Conservation (phyloP, 2,329 filamentous ascomycete genomes). For the Alternaria ethzedia region DNA sequence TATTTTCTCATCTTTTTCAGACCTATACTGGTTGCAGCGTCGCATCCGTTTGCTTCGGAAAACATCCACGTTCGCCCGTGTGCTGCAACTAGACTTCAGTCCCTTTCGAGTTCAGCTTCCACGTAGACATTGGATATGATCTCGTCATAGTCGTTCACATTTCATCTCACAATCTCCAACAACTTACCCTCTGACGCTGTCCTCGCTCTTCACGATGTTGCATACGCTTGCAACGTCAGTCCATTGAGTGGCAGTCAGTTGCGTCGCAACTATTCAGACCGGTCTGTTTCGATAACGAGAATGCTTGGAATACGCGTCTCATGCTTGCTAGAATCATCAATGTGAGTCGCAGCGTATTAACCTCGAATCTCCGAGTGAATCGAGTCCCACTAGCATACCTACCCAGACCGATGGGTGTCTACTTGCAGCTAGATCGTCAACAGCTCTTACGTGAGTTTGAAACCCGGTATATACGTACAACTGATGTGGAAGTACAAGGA, state of each 20-base stretch:
- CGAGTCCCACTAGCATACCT: not conserved
- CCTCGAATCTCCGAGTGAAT: not conserved
- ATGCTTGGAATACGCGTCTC: not conserved
- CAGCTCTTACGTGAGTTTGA: not conserved
- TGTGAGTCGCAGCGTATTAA: not conserved
- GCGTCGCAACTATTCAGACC: not conserved
- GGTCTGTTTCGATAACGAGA: not conserved
- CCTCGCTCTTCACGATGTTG: not conserved
- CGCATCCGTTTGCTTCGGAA: not conserved
- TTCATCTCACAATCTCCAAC: not conserved
- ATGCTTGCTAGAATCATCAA: not conserved
- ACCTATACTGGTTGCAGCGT: not conserved
- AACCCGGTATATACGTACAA: not conserved
- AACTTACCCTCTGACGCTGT: not conserved
- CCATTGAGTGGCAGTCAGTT: not conserved
- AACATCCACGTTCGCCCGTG: not conserved
- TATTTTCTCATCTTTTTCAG: not conserved
- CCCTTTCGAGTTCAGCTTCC: not conserved
- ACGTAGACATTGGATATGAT: not conserved
- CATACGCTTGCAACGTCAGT: not conserved
- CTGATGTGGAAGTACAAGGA: not conserved
- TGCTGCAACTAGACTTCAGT: not conserved
- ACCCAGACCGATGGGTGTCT: not conserved
- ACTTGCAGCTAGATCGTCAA: not conserved
- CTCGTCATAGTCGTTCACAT: not conserved